phyloP scores from a whole-genome alignment of 495 filamentous ascomycete species.

The Apodospora peruviana region DNA sequence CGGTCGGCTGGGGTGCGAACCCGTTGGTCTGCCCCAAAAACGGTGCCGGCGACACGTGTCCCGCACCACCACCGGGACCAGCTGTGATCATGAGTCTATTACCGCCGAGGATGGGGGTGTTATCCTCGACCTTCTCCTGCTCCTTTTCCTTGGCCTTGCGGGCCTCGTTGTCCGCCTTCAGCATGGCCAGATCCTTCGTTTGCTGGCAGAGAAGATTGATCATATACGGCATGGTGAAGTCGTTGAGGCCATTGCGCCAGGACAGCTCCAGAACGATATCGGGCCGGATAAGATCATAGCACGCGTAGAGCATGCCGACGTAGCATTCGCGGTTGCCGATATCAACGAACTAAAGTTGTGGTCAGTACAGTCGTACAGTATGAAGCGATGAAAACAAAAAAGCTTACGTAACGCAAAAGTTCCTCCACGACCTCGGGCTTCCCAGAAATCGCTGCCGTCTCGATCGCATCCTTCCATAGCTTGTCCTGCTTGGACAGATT shows the following conservation, averaged over 20 bases:
- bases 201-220: slow-evolving; percentile 95
- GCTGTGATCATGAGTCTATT: slow-evolving; percentile 98
- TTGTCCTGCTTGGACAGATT: slow-evolving; percentile 97
- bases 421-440: slow-evolving; percentile 93
- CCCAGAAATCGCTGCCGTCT: slow-evolving; percentile 92
- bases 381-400: no score
- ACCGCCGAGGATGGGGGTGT: slow-evolving; percentile 86
- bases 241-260: slow-evolving; percentile 90
- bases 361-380: no score
- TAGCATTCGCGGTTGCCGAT: slow-evolving; percentile 99
- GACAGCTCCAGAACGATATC: slow-evolving; percentile 92
- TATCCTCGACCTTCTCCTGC: slow-evolving; percentile 84
- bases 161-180: slow-evolving; percentile 97
- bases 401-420: slow-evolving; percentile 89
- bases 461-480: slow-evolving; percentile 98
- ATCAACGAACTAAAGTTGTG: slow-evolving; percentile 95
- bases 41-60: slow-evolving; percentile 50
- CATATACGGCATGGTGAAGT: slow-evolving; percentile 99
- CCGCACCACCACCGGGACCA: slow-evolving; percentile 56
- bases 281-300: slow-evolving; percentile 93
- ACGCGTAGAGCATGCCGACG: slow-evolving; percentile 97
- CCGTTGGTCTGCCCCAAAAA: slow-evolving; percentile 75
- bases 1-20: slow-evolving; percentile 74
- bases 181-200: slow-evolving; percentile 70
- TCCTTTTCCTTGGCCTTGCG: slow-evolving; percentile 84